These are phyloP conservation scores for Neoboletus magnificus DNA, from an alignment of 768 basidiomycete genomes.

Conservation along the genomic window DNA sequence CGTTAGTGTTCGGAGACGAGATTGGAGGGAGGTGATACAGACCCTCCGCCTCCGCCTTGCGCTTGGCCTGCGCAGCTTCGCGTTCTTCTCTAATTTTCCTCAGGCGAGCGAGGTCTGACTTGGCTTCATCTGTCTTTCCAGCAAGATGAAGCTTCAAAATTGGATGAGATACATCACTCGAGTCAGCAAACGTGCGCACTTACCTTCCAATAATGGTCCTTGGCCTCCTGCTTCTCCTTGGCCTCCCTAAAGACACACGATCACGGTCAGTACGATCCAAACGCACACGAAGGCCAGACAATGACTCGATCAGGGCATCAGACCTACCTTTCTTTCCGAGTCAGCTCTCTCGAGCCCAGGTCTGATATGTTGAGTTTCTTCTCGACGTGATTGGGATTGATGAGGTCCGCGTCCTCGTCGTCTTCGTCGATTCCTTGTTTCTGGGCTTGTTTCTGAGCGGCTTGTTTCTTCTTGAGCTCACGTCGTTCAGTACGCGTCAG, in stretches of 20 bases:
- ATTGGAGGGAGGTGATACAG: conserved; percentile 11
- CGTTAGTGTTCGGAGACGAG: not conserved
- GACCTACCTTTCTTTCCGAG: conserved; percentile 62
- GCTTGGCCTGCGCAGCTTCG: conserved; percentile 81
- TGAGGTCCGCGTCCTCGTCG: conserved; percentile 65
- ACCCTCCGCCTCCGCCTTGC: conserved; percentile 90
- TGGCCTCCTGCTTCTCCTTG: conserved; percentile 88
- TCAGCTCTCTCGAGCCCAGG: conserved; percentile 59
- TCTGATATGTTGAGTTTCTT: conserved; percentile 79
- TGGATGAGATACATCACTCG: not conserved
- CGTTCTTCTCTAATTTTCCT: conserved; percentile 84
- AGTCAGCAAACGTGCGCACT: conserved; percentile 7
- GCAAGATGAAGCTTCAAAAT: conserved; percentile 55
- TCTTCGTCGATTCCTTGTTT: conserved; percentile 42
- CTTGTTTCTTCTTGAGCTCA: conserved; percentile 82
- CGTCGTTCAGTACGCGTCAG: conserved; percentile 69
- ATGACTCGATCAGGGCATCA: not conserved
- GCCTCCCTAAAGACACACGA: conserved; percentile 56
- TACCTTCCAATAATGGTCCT: conserved; percentile 87
- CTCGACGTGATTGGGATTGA: conserved; percentile 74
- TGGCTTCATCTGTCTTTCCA: conserved; percentile 91
- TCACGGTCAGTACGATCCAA: not conserved
- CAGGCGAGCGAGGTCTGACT: conserved; percentile 82
- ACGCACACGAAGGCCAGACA: not conserved
- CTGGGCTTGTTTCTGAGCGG: conserved; percentile 41